phyloP scores from a whole-genome alignment of 2,329 filamentous ascomycete genomes.

The Stagonosporopsis chrysanthemi region DNA sequence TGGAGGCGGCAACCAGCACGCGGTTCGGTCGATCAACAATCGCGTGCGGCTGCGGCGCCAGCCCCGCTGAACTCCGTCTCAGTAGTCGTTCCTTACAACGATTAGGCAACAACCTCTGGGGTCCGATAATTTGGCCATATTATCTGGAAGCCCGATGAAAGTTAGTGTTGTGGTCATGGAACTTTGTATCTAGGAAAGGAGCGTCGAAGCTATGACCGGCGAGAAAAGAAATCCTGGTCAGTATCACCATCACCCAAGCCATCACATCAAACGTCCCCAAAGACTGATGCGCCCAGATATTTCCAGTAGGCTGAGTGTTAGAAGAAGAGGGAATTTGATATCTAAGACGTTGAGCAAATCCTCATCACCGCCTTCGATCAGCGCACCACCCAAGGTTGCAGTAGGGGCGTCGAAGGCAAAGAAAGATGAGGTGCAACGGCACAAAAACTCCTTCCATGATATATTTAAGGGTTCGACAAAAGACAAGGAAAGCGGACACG shows the following conservation, averaged over 20 bases:
- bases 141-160: slow-evolving; percentile 6
- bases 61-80: slow-evolving; percentile 16
- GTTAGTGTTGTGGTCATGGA: slow-evolving; percentile 22
- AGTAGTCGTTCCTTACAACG: slow-evolving; percentile 11
- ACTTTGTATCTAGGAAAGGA: slow-evolving; percentile 25
- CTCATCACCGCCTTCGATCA: slow-evolving; percentile 28
- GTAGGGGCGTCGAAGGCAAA: slow-evolving; percentile 35
- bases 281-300: slow-evolving; percentile 29
- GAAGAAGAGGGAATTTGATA: slow-evolving; percentile 33
- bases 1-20: slow-evolving; percentile 24
- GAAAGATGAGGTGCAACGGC: slow-evolving; percentile 43
- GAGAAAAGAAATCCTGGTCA: slow-evolving; percentile 44
- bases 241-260: slow-evolving; percentile 13
- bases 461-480: slow-evolving; percentile 29
- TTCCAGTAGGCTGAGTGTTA: slow-evolving; percentile 35
- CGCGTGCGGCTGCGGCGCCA: slow-evolving; percentile 16
- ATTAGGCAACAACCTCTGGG: slow-evolving; percentile 12
- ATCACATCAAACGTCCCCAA: not conserved
- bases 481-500: slow-evolving; percentile 12
- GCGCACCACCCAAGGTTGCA: slow-evolving; percentile 43
- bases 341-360: slow-evolving; percentile 34
- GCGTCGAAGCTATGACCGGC: slow-evolving; percentile 34
- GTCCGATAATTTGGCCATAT: not conserved
- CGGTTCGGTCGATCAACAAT: slow-evolving; percentile 27
- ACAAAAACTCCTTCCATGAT: slow-evolving; percentile 42